Base-by-base conservation (phyloP, 2,329 filamentous ascomycete species). In the Fusarium stilboides region DNA sequence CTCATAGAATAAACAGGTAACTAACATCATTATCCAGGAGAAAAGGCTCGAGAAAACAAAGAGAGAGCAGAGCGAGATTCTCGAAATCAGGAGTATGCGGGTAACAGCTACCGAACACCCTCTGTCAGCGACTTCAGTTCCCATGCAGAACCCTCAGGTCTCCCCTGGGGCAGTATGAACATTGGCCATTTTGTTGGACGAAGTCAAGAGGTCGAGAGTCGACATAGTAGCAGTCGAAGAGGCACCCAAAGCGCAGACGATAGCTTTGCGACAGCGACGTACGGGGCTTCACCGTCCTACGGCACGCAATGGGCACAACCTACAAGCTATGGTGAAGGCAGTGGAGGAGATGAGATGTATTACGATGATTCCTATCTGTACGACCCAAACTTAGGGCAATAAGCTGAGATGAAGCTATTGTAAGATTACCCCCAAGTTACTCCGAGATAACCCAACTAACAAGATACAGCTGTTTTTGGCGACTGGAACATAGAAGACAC, bases 81-180 rank as follows among this genome's bases (percentile, higher is more conserved):
- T 19, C 86, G 88, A 61, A 92, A 94, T 75, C 84, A 86, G 74
- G 82, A 88, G 57, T 82, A 88, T 60, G 91, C 91, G 5, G 88
- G 85, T 43, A 87, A 87, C 75, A 86, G 87, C 62, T 94, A 94
- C 76, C 84, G 84, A 17, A 85, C 89, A 2, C 88, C 90, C 1
- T 83, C 86, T 20, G 82, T 88, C 5, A 80, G 83, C 15, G 88
- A 91, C 40, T 82, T 92, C 36, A 79, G 78, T 61, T 76, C 74
- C 36, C 85, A 86, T 49, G 73, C 80, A 36, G 83, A 86, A 14
- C 83, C 88, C 4, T 89, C 89, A 0, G 91, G 91, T 0, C 81
- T 93, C 5, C 91, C 91, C 0, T 94, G 91, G 92, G 92, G 92
- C 36, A 86, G 90, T 20, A 78, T 92, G 68, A 91, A 86, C 64